These are phyloP conservation scores for Solanum appendiculatum DNA, from an alignment of 257 asterid species.

Conservation along the genomic window DNA sequence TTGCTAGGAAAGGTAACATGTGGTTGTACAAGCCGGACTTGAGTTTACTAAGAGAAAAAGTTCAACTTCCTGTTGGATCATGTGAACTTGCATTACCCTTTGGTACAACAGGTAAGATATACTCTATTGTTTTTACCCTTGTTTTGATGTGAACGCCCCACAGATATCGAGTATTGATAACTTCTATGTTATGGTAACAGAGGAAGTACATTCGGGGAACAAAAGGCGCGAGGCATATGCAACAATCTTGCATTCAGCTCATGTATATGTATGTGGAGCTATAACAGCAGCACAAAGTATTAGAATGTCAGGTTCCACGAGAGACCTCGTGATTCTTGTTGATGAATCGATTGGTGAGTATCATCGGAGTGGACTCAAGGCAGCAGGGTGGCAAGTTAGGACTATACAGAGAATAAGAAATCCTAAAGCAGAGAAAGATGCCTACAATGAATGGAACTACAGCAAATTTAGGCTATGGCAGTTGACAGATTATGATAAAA, in stretches of 20 bases:
- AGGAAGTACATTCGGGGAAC: constrained; percentile 15
- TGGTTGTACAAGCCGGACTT: constrained; percentile 67
- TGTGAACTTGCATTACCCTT: constrained; percentile 86
- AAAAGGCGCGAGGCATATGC: constrained; percentile 77
- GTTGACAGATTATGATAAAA: constrained; percentile 69
- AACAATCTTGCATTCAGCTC: constrained; percentile 82
- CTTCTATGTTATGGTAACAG: constrained; percentile 16
- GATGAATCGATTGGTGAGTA: constrained; percentile 59
- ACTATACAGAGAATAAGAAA: constrained; percentile 69
- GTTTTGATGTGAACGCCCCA: neutral
- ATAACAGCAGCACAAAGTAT: constrained; percentile 92
- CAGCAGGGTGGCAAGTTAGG: constrained; percentile 77
- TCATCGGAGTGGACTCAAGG: constrained; percentile 65
- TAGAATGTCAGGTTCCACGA: constrained; percentile 69
- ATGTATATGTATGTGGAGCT: constrained; percentile 87
- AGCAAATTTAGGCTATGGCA: constrained; percentile 95
- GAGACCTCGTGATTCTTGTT: constrained; percentile 84
- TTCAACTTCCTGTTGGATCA: constrained; percentile 73
- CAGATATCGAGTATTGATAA: neutral
- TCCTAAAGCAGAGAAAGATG: constrained; percentile 83
- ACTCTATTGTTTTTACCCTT: neutral
- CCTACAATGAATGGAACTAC: constrained; percentile 93
- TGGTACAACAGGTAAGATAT: constrained; percentile 41
- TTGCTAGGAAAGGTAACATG: constrained; percentile 29
- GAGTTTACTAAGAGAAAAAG: constrained; percentile 38